phyloP scores from a whole-genome alignment of 768 basidiomycete species.

The Cyathus striatus region DNA sequence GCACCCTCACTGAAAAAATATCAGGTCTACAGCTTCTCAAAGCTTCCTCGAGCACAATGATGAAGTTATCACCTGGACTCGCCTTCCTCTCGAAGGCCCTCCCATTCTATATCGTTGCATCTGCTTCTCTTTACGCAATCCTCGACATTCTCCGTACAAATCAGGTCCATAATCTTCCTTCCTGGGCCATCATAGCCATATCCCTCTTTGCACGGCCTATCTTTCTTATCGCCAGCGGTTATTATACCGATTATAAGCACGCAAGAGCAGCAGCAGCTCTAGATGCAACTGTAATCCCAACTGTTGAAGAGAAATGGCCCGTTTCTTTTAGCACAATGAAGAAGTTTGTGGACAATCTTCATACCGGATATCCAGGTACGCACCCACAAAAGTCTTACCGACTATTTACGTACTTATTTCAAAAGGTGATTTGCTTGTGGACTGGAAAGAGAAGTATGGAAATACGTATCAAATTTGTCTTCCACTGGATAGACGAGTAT shows the following conservation, averaged over 20 bases:
- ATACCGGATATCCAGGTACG: no score
- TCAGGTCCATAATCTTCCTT: background rate
- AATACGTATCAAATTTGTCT: slow-evolving; percentile 17
- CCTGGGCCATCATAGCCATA: background rate
- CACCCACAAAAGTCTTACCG: no score
- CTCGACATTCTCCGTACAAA: slow-evolving; percentile 4
- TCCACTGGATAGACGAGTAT: slow-evolving; percentile 21
- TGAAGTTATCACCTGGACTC: no score
- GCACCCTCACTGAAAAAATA: no score
- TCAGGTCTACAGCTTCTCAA: no score
- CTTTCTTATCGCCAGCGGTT: background rate
- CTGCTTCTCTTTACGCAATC: slow-evolving; percentile 4
- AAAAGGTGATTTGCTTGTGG: slow-evolving; percentile 10
- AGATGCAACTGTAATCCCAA: slow-evolving; percentile 28
- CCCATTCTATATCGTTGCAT: slow-evolving; percentile 10
- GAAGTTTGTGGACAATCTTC: no score
- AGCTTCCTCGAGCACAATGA: no score
- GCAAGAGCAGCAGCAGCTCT: slow-evolving; percentile 19
- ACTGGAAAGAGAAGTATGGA: slow-evolving; percentile 16
- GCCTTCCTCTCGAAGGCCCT: slow-evolving; percentile 1
- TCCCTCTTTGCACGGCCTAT: background rate
- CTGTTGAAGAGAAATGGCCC: slow-evolving; percentile 18
- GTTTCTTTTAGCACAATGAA: slow-evolving; percentile 14
- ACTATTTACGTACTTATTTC: no score
- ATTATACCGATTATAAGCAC: slow-evolving; percentile 13